A percentile compares a stretch with the other conserved stretches of the same genome.
Conservation (phyloP, 495 filamentous ascomycete genomes). For the Mycothermus thermophilus region DNA sequence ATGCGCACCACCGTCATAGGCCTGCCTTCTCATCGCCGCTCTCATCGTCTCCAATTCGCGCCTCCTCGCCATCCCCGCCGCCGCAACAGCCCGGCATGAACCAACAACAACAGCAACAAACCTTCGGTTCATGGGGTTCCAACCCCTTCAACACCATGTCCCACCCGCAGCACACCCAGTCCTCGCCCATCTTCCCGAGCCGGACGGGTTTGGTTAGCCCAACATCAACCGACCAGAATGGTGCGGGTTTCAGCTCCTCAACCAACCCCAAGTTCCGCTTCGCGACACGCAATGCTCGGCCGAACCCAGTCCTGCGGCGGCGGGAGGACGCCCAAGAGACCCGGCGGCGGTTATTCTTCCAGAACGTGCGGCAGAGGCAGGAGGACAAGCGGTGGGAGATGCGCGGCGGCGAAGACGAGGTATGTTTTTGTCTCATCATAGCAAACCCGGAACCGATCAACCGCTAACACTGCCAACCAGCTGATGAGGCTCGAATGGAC, state of each 20-base stretch:
- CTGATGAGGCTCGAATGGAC: slow-evolving; percentile 35
- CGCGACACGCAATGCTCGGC: slow-evolving; percentile 8
- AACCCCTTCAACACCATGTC: neutral
- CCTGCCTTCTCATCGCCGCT: slow-evolving; percentile 8
- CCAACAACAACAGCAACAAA: neutral
- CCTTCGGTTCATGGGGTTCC: neutral
- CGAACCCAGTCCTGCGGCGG: slow-evolving; percentile 12
- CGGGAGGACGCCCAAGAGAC: slow-evolving; percentile 27
- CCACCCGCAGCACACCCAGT: slow-evolving; percentile 2
- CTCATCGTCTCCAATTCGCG: slow-evolving; percentile 7
- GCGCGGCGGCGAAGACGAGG: slow-evolving; percentile 65
- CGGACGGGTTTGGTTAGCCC: no score
- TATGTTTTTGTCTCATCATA: slow-evolving; percentile 21
- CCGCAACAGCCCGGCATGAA: neutral
- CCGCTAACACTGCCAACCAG: slow-evolving; percentile 18
- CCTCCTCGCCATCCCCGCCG: slow-evolving; percentile 1
- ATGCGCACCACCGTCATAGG: neutral
- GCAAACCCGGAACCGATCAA: neutral
- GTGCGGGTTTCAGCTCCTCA: neutral
- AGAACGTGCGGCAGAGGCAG: slow-evolving; percentile 56
- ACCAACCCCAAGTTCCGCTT: slow-evolving; percentile 15
- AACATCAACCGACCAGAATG: no score
- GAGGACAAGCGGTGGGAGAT: slow-evolving; percentile 52
- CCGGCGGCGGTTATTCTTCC: slow-evolving; percentile 54
- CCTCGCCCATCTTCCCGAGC: slow-evolving; percentile 3